Evolutionary conservation across 2,329 filamentous ascomycete genomes (phyloP), one percentile per base, ranked within the genome.

Genomic region (Chaetomium strumarium): DNA sequence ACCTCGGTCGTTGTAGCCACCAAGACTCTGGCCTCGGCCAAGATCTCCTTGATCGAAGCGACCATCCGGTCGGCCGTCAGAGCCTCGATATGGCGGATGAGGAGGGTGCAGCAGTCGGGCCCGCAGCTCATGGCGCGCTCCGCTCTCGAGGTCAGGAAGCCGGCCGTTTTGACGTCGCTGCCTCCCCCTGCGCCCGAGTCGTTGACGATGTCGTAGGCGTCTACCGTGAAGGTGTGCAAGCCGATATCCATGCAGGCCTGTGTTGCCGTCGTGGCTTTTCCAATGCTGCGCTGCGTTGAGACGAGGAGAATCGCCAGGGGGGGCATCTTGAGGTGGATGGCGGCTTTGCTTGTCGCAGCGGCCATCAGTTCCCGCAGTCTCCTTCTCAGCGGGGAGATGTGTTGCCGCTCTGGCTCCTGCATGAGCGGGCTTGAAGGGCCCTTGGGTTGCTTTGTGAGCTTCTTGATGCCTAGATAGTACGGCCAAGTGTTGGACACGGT

Each of bases 1-100:
- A 96, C 84, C 60, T 97, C 92, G 7, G 90, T 96, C 0, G 92
- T 96, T 0, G 93, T 99, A 0, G 93, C 92, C 61, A 99, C 84
- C 20, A 99, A 72, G 2, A 97, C 88, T 50, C 93, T 78, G 3
- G 84, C 83, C 43, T 87, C 85, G n/a, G 81, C 76, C 19, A 96
- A 71, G 2, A 97, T 84, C 56, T 95, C 88, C 64, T 89, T 88
- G 65, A 99, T 76, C 0, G 90, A 88, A 4, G 86, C 80, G 16
- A 89, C 83, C 75, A 97, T 96, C 36, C 92, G 82, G 66, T 97
- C 93, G 0, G 91, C 90, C 1, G 88, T 95, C 58, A 99, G 73
- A 0, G 91, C 88, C 61, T 99, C 93, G 38, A 97, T 81, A 63
- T 99, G 93, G 55, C 85, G 84, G 60, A 99, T 79, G n/a, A 97